Evolutionary conservation across 129 eudicot genomes (phyloP), one percentile per base, ranked within the genome.

Genomic region (Smallanthus sonchifolius): DNA sequence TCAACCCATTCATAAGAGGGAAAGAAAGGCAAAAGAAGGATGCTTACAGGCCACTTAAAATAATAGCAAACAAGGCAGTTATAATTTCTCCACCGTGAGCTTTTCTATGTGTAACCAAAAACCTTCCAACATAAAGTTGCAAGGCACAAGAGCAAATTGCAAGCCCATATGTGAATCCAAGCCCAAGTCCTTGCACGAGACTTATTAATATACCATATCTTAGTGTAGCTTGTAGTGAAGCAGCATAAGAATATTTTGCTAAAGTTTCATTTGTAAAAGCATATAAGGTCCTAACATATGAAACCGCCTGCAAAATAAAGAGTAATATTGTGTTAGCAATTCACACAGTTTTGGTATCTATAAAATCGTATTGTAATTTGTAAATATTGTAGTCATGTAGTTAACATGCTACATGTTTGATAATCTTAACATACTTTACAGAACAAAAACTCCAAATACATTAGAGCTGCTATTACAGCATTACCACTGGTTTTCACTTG

Each of bases 121-220:
- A 84, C 81, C 95, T 83, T 75, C 98, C 98, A 20, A 93, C 98
- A 92, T 96, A 93, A 67, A 93, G 96, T 80, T 93, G 96, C 73
- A 93, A 85, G 28, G 98, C 95, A 87, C 98, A 93, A 80, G 98
- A 93, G 83, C 98, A 93, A 37, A 93, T 93, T 65, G 98, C 98
- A 73, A 93, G 94, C 72, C 98, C 98, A 52, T 93, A 93, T 24
- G 98, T 93, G 81, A 93, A 93, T 61, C 98, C 98, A 76, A 93
- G 96, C 10, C 98, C 98, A 78, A 93, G 87, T 54, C 98, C 98
- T 93, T 93, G 98, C 77, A 93, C 98, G 56, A 93, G 98, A 88
- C 96, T 87, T 74, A 93, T 93, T 74, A 93, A 78, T 74, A 93
- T 93, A 69, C 96, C 98, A 83, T 93, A 90, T 88, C 96, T 90